These are phyloP conservation scores for Cenchrus purpureus DNA, from an alignment of 176 grass and related monocot genomes.

Conservation along the genomic window DNA sequence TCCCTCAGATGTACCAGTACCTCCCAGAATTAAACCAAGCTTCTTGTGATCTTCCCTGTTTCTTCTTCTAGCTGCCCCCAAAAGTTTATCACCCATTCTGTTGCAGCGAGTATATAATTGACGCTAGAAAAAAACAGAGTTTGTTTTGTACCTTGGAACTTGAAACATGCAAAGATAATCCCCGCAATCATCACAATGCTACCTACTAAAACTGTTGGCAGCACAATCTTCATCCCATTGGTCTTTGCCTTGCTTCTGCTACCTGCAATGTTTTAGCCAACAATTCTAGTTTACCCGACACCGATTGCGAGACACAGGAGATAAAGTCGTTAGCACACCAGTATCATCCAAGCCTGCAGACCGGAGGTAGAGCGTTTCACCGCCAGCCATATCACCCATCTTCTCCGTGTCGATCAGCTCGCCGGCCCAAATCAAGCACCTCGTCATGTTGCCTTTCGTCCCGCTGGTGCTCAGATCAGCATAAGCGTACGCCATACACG, in stretches of 20 bases:
- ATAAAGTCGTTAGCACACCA: not conserved
- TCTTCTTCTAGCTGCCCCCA: too few relatives aligned
- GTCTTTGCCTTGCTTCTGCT: not conserved
- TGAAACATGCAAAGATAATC: not conserved
- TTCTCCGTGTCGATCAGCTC: constrained; percentile 42
- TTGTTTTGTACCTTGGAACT: not conserved
- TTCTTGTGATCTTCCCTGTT: not conserved
- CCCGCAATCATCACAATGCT: not conserved
- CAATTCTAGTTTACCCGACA: too few relatives aligned
- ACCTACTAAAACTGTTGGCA: not conserved
- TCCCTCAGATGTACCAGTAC: not conserved
- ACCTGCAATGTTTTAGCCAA: not conserved
- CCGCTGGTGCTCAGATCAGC: constrained; percentile 5
- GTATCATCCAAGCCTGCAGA: not conserved
- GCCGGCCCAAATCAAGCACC: constrained; percentile 42
- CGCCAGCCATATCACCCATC: not conserved
- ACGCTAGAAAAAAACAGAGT: too few relatives aligned
- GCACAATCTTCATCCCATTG: not conserved
- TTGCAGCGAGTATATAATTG: too few relatives aligned
- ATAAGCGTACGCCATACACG: constrained; percentile 48
- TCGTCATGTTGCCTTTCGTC: not conserved
- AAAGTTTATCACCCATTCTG: too few relatives aligned
- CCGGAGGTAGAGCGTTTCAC: constrained; percentile 45
- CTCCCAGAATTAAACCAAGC: not conserved
- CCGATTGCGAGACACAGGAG: too few relatives aligned